Base-by-base conservation (phyloP, 2,329 filamentous ascomycete species). In the Plenodomus biglobosus region DNA sequence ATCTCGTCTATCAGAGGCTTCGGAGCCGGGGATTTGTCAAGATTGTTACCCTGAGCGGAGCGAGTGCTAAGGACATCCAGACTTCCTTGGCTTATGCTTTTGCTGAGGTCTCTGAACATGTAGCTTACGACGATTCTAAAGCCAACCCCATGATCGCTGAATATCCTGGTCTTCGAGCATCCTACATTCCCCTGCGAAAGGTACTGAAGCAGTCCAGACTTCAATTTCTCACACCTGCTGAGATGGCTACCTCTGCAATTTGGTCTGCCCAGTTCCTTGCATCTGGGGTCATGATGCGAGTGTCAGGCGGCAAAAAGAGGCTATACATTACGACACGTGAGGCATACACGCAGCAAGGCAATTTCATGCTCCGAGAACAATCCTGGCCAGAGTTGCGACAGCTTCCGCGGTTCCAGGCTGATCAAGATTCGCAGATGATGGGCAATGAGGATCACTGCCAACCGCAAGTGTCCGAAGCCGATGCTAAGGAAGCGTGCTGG, bases 101-200 rank as follows among this genome's bases (percentile, higher is more conserved):
- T 66, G 80, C 78, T 1, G 75, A 78, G 40, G 64, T 86, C 7
- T 72, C 61, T 75, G 63, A 66, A 11, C 59, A 66, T 42, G 38
- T 71, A 11, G 57, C 58, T 21, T 65, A 66, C 30, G 60, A 61
- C 11, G 56, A 65, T 19, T 56, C 61, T 18, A 61, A 64, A 30
- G 57, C 60, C n/a, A 59, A 65, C n/a, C 56, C 56, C 7, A 57
- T 58, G 37, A 48, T 67, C n/a, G 46, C 48, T 27, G 42, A 58
- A 1, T 60, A 62, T 32, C 73, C 85, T 17, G 88, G 85, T 5
- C 75, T 92, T 16, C 79, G 81, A 44, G 84, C 86, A 37, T 72
- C 81, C 0, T 90, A 87, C 80, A 80, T 92, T n/a, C 88, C 88
- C 4, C 75, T 92, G 16, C 82, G 88, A 42, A 92, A 92, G 67